A percentile compares a stretch with the other conserved stretches of the same genome.
phyloP scores from a whole-genome alignment of 805 yeast genomes.

The Priceomyces haplophilus region DNA sequence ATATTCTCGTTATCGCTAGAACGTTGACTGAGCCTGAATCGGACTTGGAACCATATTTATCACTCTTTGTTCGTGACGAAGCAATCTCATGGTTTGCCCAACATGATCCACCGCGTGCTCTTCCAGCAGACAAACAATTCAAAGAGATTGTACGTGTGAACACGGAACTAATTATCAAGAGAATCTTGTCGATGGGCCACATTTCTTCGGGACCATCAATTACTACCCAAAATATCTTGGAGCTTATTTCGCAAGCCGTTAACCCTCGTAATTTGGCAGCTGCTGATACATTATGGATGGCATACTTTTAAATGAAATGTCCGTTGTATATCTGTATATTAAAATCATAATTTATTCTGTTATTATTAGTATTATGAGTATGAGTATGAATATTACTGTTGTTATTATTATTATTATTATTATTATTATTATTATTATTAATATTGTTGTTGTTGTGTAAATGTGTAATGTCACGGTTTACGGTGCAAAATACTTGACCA shows the following conservation, averaged over 20 bases:
- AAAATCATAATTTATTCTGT: background rate
- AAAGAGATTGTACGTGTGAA: slow-evolving; percentile 85
- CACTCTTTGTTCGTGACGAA: slow-evolving; percentile 95
- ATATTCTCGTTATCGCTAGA: slow-evolving; percentile 79
- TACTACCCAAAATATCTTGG: slow-evolving; percentile 86
- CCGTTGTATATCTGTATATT: slow-evolving; percentile 1
- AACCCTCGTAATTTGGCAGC: slow-evolving; percentile 91
- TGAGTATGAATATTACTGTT: background rate
- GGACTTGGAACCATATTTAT: slow-evolving; percentile 84
- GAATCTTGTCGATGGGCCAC: slow-evolving; percentile 69
- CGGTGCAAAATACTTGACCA: slow-evolving; percentile 5
- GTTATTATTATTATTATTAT: slow-evolving; percentile 1
- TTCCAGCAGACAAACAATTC: slow-evolving; percentile 79
- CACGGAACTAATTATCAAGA: slow-evolving; percentile 78
- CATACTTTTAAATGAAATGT: slow-evolving; percentile 57
- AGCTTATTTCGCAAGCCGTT: slow-evolving; percentile 89
- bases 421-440: background rate
- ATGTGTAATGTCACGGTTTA: background rate
- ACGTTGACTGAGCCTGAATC: slow-evolving; percentile 89
- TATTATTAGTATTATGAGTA: background rate
- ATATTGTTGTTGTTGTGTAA: too few relatives aligned
- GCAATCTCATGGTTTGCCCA: slow-evolving; percentile 91
- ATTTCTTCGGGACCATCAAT: slow-evolving; percentile 62
- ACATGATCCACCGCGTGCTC: slow-evolving; percentile 66
- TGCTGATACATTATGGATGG: slow-evolving; percentile 93